Conservation (phyloP, 1,284 basidiomycete species). For the Trichosporon sp. region DNA sequence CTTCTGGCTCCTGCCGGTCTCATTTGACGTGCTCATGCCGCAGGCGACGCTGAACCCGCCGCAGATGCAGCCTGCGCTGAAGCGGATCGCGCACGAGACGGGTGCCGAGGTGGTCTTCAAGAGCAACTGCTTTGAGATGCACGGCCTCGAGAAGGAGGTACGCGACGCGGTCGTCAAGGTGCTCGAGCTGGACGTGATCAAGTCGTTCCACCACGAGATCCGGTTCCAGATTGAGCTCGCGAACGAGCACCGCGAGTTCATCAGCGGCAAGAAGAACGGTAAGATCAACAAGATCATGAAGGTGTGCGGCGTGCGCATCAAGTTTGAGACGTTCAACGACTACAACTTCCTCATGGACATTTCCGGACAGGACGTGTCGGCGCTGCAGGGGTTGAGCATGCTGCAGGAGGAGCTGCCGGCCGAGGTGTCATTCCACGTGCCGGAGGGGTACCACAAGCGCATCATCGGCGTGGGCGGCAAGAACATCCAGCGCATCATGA, state of each 20-base stretch:
- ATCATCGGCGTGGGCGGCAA: constrained; percentile 98
- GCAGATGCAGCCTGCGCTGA: constrained; percentile 77
- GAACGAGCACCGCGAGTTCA: constrained; percentile 97
- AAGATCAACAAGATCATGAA: constrained; percentile 99
- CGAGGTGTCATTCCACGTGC: constrained; percentile 98
- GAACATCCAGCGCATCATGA: constrained; percentile 99
- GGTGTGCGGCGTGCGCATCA: constrained; percentile 91
- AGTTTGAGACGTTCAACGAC: constrained; percentile 96
- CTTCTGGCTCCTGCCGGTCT: constrained; percentile 88
- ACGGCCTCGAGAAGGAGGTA: constrained; percentile 91
- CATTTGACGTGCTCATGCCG: constrained; percentile 85
- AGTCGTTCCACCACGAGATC: constrained; percentile 88
- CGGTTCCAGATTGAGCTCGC: constrained; percentile 97
- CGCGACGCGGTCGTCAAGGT: constrained; percentile 78
- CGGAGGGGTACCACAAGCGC: constrained; percentile 96
- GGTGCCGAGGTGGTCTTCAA: constrained; percentile 96
- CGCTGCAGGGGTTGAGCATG: constrained; percentile 79
- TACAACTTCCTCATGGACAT: constrained; percentile 98
- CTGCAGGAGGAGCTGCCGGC: constrained; percentile 95
- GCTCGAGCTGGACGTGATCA: constrained; percentile 83
- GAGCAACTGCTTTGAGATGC: constrained; percentile 94
- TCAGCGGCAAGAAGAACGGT: constrained; percentile 95
- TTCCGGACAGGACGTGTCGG: constrained; percentile 70
- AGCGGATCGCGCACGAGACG: constrained; percentile 76
- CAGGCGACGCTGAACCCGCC: constrained; percentile 68